Percentiles rank a stretch among this genome's conserved stretches.
These are phyloP conservation scores for Mucor racemosus DNA, from an alignment of 371 early-diverging fungal genomes.

Conservation along the genomic window DNA sequence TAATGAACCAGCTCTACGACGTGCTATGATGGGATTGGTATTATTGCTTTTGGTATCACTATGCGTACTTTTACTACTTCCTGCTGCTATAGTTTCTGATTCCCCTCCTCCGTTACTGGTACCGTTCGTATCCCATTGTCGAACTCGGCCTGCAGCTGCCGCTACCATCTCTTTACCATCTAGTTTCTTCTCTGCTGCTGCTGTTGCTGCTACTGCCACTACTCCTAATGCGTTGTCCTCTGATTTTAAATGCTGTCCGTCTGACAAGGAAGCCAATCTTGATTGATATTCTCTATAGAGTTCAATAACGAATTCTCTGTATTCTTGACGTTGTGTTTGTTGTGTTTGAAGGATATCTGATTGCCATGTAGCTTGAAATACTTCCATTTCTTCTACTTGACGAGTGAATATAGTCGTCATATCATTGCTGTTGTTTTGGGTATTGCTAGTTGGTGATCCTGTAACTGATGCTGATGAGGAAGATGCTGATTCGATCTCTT, in stretches of 20 bases:
- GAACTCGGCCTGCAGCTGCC: slow-evolving; percentile 42
- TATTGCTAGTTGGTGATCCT: slow-evolving; percentile 1
- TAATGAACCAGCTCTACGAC: slow-evolving; percentile 5
- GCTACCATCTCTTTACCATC: slow-evolving; percentile 59
- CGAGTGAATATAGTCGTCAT: slow-evolving; percentile 53
- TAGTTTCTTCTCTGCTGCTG: slow-evolving; percentile 36
- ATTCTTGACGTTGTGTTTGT: slow-evolving; percentile 65
- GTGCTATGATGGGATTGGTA: neutral
- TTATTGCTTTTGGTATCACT: neutral
- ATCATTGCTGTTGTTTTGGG: slow-evolving; percentile 19
- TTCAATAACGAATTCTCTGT: slow-evolving; percentile 72
- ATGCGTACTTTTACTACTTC: neutral
- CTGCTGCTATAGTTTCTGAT: neutral
- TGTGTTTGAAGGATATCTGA: slow-evolving; percentile 66
- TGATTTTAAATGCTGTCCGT: slow-evolving; percentile 15
- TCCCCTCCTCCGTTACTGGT: neutral
- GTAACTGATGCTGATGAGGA: slow-evolving; percentile 9
- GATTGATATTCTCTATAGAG: slow-evolving; percentile 61
- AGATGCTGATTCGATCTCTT: slow-evolving; percentile 35
- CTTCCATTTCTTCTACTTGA: slow-evolving; percentile 68
- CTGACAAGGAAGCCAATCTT: slow-evolving; percentile 29
- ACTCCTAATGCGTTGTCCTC: slow-evolving; percentile 8
- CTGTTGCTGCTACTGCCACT: neutral
- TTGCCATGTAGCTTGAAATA: slow-evolving; percentile 66
- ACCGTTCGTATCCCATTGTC: slow-evolving; percentile 17